These are phyloP conservation scores for Acanthamoeba rhysodes DNA, from an alignment of 208 protist genomes.

Conservation along the genomic window DNA sequence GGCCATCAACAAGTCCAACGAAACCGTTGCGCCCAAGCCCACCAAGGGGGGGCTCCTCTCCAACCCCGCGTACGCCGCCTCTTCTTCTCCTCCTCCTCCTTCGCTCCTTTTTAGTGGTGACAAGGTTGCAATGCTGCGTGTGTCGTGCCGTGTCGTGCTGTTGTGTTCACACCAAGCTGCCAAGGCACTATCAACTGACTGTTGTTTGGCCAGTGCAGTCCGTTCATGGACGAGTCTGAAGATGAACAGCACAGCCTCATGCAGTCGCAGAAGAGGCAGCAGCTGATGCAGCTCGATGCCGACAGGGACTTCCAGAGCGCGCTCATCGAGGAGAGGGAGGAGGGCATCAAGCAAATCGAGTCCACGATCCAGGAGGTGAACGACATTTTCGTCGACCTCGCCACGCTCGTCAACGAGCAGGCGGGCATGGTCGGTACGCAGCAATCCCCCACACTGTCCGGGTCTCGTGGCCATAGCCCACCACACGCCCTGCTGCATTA, in stretches of 20 bases:
- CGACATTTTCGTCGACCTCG: constrained; percentile 61
- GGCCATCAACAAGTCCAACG: constrained; percentile 32
- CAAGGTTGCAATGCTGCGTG: too few species aligned
- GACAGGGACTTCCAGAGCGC: constrained; percentile 58
- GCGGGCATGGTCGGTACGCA: constrained; percentile 32
- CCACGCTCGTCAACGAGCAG: constrained; percentile 53
- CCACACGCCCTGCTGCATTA: background rate
- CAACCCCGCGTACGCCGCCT: background rate
- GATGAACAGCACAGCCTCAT: constrained; percentile 44
- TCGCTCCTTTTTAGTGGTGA: too few species aligned
- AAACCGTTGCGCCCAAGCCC: constrained; percentile 8
- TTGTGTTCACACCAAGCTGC: too few species aligned
- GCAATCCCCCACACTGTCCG: too few species aligned
- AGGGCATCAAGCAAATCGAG: constrained; percentile 52
- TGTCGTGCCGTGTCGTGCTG: too few species aligned
- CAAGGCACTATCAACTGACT: too few species aligned
- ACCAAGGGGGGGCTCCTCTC: background rate
- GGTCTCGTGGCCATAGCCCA: too few species aligned
- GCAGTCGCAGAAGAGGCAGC: constrained; percentile 47
- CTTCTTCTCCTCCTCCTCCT: background rate
- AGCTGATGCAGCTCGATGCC: constrained; percentile 40
- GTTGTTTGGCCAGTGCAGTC: background rate
- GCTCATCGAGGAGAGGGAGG: constrained; percentile 45
- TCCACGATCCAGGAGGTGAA: constrained; percentile 65
- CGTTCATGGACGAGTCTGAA: background rate